Evolutionary conservation across 192 early-diverging fungal genomes (phyloP).

Genomic region (Gonapodya sp.): DNA sequence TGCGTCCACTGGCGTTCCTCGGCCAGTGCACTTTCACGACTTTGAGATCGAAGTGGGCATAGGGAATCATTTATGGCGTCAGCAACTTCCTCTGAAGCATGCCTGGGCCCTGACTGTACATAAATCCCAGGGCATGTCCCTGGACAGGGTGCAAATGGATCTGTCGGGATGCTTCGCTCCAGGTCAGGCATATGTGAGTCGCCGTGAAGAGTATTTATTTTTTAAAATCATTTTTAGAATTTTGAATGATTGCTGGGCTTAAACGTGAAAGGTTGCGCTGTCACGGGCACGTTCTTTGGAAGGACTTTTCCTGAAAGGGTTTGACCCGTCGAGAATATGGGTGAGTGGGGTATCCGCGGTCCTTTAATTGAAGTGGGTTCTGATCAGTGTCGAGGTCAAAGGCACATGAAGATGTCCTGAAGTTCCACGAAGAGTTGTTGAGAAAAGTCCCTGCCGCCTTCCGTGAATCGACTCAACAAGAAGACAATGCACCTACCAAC

Average conservation of each 20-base stretch:
- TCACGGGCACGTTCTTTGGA: not conserved
- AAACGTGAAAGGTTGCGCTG: not conserved
- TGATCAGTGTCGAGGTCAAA: not conserved
- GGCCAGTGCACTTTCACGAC: not conserved
- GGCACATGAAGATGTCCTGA: not conserved
- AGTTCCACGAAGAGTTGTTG: not conserved
- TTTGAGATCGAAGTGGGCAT: not conserved
- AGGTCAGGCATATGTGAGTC: not conserved
- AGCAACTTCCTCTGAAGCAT: not conserved
- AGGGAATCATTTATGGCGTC: not conserved
- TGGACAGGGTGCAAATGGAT: not conserved
- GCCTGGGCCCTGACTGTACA: constrained; percentile 6
- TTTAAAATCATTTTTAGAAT: no score
- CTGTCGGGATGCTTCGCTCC: not conserved
- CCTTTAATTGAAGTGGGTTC: no score
- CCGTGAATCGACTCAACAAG: no score
- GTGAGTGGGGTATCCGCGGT: no score
- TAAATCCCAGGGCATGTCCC: constrained; percentile 9
- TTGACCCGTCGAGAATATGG: no score
- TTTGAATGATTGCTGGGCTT: no score
- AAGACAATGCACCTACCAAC: no score
- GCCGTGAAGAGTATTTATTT: no score
- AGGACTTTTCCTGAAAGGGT: not conserved
- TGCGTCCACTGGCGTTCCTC: not conserved
- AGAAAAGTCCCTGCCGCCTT: no score